Conservation (phyloP, 2,329 filamentous ascomycete species). For the Alternaria alternata region DNA sequence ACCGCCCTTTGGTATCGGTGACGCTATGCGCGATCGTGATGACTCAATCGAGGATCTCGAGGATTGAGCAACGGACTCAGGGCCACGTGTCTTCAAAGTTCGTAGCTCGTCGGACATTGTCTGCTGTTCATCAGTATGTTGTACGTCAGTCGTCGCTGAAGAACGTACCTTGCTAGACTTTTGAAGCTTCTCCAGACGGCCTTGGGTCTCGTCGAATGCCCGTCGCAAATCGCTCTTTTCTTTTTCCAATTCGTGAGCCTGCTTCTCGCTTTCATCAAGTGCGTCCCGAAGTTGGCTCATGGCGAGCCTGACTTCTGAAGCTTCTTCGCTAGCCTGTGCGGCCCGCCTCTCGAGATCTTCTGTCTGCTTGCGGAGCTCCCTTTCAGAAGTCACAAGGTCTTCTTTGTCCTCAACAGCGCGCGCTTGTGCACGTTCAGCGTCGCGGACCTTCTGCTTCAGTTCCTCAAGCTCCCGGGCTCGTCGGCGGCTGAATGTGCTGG, state of each 20-base stretch:
- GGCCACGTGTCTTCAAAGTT: slow-evolving; percentile 52
- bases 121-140: slow-evolving; percentile 37
- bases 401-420: slow-evolving; percentile 77
- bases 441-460: slow-evolving; percentile 77
- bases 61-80: slow-evolving; percentile 60
- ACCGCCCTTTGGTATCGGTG: slow-evolving; percentile 55
- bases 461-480: slow-evolving; percentile 87
- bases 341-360: slow-evolving; percentile 78
- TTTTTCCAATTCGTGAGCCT: slow-evolving; percentile 82
- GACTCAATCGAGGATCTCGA: slow-evolving; percentile 68
- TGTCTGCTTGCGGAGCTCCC: slow-evolving; percentile 75
- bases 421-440: slow-evolving; percentile 80
- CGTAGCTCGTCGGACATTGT: slow-evolving; percentile 67
- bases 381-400: slow-evolving; percentile 76
- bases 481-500: slow-evolving; percentile 76
- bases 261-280: slow-evolving; percentile 85
- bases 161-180: slow-evolving; percentile 66
- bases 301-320: slow-evolving; percentile 76
- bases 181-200: slow-evolving; percentile 79
- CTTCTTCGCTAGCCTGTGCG: slow-evolving; percentile 74
- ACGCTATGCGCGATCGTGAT: slow-evolving; percentile 55
- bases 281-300: slow-evolving; percentile 81
- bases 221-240: slow-evolving; percentile 79
- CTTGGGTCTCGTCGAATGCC: slow-evolving; percentile 78
- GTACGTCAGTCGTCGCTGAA: not conserved